A percentile compares a stretch with the other conserved stretches of the same genome.
These are phyloP conservation scores for Aphanocladium album DNA, from an alignment of 2,329 filamentous ascomycete species.

Conservation along the genomic window DNA sequence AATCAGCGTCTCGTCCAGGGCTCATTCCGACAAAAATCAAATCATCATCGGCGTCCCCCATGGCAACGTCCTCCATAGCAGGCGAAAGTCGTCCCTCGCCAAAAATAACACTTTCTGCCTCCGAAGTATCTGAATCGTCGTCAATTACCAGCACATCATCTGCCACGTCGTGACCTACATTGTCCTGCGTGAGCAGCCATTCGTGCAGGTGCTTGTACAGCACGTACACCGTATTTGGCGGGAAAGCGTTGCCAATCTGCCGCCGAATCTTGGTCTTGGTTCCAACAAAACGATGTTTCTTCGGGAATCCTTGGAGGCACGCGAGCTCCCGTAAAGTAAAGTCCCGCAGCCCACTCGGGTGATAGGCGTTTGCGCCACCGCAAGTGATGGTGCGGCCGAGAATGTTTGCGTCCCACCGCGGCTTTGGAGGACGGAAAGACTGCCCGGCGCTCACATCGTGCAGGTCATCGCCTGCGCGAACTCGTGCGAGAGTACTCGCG, in stretches of 20 bases:
- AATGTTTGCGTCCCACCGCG: conserved; percentile 40
- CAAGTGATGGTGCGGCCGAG: conserved; percentile 60
- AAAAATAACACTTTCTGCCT: conserved; percentile 4
- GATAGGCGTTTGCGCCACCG: conserved; percentile 56
- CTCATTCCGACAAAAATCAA: conserved; percentile 7
- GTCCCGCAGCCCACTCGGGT: conserved; percentile 57
- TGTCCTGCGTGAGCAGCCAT: conserved; percentile 42
- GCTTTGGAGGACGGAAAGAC: conserved; percentile 24
- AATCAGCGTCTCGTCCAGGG: background rate
- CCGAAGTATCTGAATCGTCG: conserved; percentile 19
- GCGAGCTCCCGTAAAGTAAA: conserved; percentile 67
- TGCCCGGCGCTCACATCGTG: conserved; percentile 32
- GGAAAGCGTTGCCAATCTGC: conserved; percentile 78
- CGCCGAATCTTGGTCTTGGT: conserved; percentile 40
- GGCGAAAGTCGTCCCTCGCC: conserved; percentile 16
- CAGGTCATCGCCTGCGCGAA: conserved; percentile 30
- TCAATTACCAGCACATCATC: conserved; percentile 22
- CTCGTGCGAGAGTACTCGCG: conserved; percentile 38
- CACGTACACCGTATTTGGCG: conserved; percentile 50
- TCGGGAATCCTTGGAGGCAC: conserved; percentile 64
- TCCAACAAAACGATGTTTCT: conserved; percentile 50
- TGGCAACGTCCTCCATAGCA: conserved; percentile 22
- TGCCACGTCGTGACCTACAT: conserved; percentile 18
- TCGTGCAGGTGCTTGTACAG: conserved; percentile 44
- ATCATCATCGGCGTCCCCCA: conserved; percentile 9